Evolutionary conservation across 2,329 filamentous ascomycete species (phyloP).

Genomic region (Tetracladium maxilliforme): DNA sequence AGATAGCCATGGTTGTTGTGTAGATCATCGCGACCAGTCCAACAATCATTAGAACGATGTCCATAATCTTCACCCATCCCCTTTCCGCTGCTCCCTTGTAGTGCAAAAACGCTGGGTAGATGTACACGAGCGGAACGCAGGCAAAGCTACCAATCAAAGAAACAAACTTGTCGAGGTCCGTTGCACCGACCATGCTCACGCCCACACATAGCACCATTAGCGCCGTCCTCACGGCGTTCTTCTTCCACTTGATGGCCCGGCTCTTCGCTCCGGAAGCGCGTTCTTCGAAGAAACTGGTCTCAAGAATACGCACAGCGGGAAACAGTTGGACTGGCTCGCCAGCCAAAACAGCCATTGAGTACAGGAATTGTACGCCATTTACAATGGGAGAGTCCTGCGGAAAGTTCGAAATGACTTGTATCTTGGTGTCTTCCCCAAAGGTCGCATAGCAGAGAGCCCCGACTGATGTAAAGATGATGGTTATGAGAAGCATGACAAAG

Average conservation of each 20-base stretch:
- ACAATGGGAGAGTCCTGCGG: constrained; percentile 58
- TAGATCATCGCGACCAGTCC: constrained; percentile 57
- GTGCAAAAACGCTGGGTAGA: constrained; percentile 60
- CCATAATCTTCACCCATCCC: constrained; percentile 37
- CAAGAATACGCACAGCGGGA: constrained; percentile 57
- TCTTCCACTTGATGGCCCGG: constrained; percentile 57
- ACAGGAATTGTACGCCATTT: constrained; percentile 62
- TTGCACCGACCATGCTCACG: constrained; percentile 48
- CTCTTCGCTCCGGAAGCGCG: constrained; percentile 50
- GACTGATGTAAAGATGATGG: constrained; percentile 56
- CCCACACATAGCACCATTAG: constrained; percentile 43
- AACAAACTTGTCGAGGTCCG: constrained; percentile 60
- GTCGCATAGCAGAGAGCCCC: constrained; percentile 62
- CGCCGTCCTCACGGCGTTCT: constrained; percentile 48
- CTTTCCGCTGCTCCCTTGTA: constrained; percentile 49
- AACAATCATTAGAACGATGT: constrained; percentile 46
- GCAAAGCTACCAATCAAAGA: constrained; percentile 60
- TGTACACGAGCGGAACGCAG: constrained; percentile 63
- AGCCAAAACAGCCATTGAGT: constrained; percentile 58
- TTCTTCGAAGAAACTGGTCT: constrained; percentile 51
- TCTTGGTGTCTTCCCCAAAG: constrained; percentile 53
- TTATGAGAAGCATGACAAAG: constrained; percentile 59
- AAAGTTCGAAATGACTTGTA: constrained; percentile 65
- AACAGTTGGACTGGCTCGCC: constrained; percentile 64
- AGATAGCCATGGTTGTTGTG: constrained; percentile 48